Evolutionary conservation across 2,329 filamentous ascomycete species (phyloP), one percentile per base, ranked within the genome.

Genomic region (Fusarium sp.): DNA sequence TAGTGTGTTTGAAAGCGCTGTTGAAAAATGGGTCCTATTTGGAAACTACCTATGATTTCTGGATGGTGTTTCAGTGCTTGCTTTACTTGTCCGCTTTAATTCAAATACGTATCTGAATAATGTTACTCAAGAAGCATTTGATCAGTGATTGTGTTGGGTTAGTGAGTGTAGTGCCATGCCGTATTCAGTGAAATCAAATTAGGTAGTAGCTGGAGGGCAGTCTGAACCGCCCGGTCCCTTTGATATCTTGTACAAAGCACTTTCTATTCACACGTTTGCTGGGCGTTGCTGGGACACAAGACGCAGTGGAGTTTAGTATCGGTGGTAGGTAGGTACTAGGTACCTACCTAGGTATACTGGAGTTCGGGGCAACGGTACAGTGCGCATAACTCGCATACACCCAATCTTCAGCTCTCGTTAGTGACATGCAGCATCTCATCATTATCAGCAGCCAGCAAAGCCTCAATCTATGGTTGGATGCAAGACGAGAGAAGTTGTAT

Each of bases 261-360:
- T 36, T 50, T 50, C 4, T 25, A 25, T 25, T 25, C 25, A 25
- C 25, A 41, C 14, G 11, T 27, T 42, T 39, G 23, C 39, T 58
- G 33, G 40, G 51, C 47, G 65, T 66, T 68, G 65, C 65, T 51
- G 47, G 56, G 60, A 14, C 33, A 15, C 33, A 33, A 11, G 46
- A 66, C 37, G 41, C 49, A 39, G 65, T 65, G 39, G 46, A 29
- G 40, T 35, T 36, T 29, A 33, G 14, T 31, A 11, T 33, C 11
- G 29, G 29, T 31, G n/a, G n/a, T n/a, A n/a, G n/a, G n/a, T n/a
- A n/a, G n/a, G n/a, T n/a, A n/a, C n/a, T n/a, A n/a, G n/a, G n/a
- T n/a, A n/a, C n/a, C n/a, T n/a, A n/a, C n/a, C n/a, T n/a, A n/a
- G n/a, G n/a, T 31, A 21, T 21, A 37, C 45, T 59, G 33, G 21